phyloP scores from a whole-genome alignment of 164 flowering plant species.

The Akebia trifoliata region DNA sequence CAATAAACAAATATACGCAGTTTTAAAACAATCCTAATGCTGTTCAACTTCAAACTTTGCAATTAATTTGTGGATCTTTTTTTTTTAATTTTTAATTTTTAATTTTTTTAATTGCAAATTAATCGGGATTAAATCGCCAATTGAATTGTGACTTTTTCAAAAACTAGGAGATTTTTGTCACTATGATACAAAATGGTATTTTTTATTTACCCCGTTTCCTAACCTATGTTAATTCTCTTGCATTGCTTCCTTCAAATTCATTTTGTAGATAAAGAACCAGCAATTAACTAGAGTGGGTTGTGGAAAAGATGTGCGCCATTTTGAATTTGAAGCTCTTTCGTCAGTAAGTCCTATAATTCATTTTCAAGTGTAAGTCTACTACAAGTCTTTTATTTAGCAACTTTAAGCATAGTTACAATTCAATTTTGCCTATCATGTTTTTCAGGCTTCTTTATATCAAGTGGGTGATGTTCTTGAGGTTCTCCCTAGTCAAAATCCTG shows the following conservation, averaged over 20 bases:
- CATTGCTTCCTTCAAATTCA: background rate
- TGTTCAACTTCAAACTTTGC: too few relatives aligned
- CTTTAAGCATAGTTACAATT: background rate
- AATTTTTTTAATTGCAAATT: too few relatives aligned
- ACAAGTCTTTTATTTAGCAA: background rate
- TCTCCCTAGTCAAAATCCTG: constrained; percentile 74
- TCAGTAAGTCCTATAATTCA: constrained; percentile 43
- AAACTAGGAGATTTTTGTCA: too few relatives aligned
- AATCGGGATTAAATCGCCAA: too few relatives aligned
- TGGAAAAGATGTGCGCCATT: constrained; percentile 81
- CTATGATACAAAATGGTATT: constrained; percentile 3
- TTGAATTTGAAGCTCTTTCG: constrained; percentile 79
- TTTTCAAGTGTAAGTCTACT: background rate
- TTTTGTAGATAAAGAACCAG: constrained; percentile 46
- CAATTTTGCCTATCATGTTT: constrained; percentile 5
- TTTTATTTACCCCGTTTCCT: background rate
- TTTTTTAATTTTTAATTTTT: background rate
- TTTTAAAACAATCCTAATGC: too few relatives aligned
- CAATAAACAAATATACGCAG: too few relatives aligned
- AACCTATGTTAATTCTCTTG: background rate
- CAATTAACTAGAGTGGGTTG: constrained; percentile 40
- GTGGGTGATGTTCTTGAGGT: constrained; percentile 88
- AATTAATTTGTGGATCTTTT: too few relatives aligned
- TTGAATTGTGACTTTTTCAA: too few relatives aligned
- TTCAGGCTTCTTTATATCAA: constrained; percentile 61